Conservation (phyloP, 768 basidiomycete genomes). For the Mrakia gelida region DNA sequence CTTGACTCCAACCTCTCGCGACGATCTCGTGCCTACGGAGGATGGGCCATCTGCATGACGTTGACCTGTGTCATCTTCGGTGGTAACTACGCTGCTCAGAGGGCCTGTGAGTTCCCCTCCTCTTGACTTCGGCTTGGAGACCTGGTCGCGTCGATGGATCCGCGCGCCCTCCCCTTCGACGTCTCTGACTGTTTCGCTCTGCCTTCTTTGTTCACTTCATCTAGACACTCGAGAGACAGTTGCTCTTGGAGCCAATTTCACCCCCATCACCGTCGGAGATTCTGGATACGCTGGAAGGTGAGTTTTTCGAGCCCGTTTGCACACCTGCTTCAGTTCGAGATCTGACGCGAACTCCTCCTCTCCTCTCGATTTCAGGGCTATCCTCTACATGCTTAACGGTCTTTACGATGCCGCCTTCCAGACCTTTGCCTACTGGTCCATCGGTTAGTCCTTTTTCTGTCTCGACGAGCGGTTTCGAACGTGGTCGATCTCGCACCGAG, state of each 20-base stretch:
- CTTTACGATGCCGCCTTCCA: slow-evolving; percentile 3
- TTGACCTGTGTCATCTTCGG: background rate
- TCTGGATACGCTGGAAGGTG: background rate
- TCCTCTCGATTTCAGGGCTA: background rate
- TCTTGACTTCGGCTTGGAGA: too few species aligned
- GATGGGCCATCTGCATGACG: background rate
- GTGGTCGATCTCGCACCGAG: too few species aligned
- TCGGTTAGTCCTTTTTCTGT: background rate
- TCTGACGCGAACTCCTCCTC: background rate
- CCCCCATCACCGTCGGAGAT: background rate
- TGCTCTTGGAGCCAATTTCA: too few species aligned
- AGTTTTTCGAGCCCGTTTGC: too few species aligned
- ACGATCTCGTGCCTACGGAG: background rate
- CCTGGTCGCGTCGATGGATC: too few species aligned
- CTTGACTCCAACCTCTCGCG: slow-evolving; percentile 7
- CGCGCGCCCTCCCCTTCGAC: too few species aligned
- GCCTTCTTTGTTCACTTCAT: too few species aligned
- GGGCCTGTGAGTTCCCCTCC: too few species aligned
- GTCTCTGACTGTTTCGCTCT: too few species aligned
- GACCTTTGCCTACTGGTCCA: background rate
- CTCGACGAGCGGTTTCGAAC: background rate
- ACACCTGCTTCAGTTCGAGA: too few species aligned
- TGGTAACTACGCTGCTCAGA: background rate
- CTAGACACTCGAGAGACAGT: too few species aligned
- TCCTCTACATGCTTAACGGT: slow-evolving; percentile 11